Percentiles rank a stretch among this genome's conserved stretches.
Conservation (phyloP, 1,139 yeast species). For the Zygoascus hellenicus region DNA sequence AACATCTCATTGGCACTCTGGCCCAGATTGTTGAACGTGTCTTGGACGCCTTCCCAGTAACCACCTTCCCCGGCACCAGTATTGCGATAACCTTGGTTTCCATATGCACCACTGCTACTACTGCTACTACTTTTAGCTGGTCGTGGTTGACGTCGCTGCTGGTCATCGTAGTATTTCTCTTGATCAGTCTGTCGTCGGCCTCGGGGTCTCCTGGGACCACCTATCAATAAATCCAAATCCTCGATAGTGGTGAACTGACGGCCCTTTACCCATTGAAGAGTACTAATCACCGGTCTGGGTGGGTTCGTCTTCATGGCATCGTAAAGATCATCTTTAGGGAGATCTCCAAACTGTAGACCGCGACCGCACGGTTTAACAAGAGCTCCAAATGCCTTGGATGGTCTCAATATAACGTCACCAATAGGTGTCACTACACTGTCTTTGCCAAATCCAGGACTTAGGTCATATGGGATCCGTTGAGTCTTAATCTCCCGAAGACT, state of each 20-base stretch:
- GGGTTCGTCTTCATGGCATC: conserved; percentile 51
- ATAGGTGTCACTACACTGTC: conserved; percentile 51
- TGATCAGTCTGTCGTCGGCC: conserved; percentile 29
- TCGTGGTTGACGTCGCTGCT: conserved; percentile 14
- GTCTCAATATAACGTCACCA: conserved; percentile 69
- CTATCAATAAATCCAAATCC: conserved; percentile 43
- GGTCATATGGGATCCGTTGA: conserved; percentile 38
- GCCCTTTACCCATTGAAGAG: conserved; percentile 86
- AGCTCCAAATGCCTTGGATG: conserved; percentile 52
- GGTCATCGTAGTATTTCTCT: conserved; percentile 23
- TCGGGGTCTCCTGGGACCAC: conserved; percentile 38
- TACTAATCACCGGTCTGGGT: conserved; percentile 71
- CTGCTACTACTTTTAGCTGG: neutral
- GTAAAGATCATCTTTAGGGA: conserved; percentile 35
- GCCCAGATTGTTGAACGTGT: conserved; percentile 29
- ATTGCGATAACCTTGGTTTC: neutral
- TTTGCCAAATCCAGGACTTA: conserved; percentile 38
- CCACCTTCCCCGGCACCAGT: conserved; percentile 11
- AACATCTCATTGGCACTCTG: conserved; percentile 31
- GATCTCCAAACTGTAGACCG: conserved; percentile 28
- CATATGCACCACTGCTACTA: conserved; percentile 15
- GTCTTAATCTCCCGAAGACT: conserved; percentile 46
- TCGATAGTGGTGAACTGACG: conserved; percentile 51
- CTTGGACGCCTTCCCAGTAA: conserved; percentile 27
- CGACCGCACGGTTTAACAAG: conserved; percentile 45